Conservation (phyloP, 1,284 basidiomycete species). For the Boletus holoroseus region DNA sequence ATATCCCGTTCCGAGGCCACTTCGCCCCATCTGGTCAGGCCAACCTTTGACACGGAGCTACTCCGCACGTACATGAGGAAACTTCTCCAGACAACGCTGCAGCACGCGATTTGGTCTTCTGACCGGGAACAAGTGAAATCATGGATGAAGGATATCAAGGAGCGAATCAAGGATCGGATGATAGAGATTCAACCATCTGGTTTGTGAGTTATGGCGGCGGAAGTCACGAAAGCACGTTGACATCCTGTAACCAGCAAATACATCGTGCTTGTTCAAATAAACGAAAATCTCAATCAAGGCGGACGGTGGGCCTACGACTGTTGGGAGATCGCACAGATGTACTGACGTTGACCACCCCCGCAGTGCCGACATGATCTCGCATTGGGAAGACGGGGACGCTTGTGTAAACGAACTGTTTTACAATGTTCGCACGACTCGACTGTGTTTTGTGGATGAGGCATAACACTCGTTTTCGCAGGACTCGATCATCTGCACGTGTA, state of each 20-base stretch:
- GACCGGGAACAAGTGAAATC: conserved; percentile 63
- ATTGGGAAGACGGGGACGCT: conserved; percentile 33
- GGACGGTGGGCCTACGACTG: conserved; percentile 50
- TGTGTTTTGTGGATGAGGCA: conserved; percentile 2
- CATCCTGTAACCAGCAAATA: conserved; percentile 56
- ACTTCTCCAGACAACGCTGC: conserved; percentile 62
- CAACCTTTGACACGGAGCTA: conserved; percentile 65
- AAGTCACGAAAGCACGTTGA: conserved; percentile 14
- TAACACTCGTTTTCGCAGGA: conserved; percentile 25
- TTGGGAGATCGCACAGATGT: not conserved
- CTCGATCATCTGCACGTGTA: conserved; percentile 35
- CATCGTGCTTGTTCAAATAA: conserved; percentile 75
- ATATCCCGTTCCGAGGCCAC: conserved; percentile 33
- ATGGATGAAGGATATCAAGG: conserved; percentile 78
- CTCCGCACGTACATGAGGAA: conserved; percentile 75
- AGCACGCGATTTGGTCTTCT: conserved; percentile 57
- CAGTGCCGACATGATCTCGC: conserved; percentile 38
- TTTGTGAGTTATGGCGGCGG: conserved; percentile 52
- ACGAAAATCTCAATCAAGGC: conserved; percentile 75
- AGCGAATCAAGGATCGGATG: conserved; percentile 77
- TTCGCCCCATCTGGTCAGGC: conserved; percentile 32
- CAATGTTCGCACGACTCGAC: conserved; percentile 23
- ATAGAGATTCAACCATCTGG: conserved; percentile 70
- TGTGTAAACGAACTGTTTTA: conserved; percentile 32
- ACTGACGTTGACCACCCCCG: conserved; percentile 10